Conservation (phyloP, 1,284 basidiomycete species). For the Boletus holoroseus region DNA sequence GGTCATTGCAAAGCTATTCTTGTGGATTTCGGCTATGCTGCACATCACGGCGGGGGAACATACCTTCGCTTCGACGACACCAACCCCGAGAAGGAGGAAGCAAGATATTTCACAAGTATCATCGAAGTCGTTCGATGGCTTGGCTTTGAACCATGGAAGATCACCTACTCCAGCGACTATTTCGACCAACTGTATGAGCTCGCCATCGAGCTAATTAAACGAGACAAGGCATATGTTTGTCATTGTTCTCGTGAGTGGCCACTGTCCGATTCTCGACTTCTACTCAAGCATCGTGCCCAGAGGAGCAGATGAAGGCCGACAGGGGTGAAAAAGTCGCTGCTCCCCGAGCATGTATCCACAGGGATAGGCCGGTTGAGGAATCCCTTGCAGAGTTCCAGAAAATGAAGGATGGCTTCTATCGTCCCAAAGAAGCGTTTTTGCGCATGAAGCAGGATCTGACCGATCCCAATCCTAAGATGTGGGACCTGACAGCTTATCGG, state of each 20-base stretch:
- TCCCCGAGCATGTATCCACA: conserved; percentile 83
- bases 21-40: conserved; percentile 96
- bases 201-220: conserved; percentile 86
- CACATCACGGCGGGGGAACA: conserved; percentile 83
- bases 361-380: conserved; percentile 78
- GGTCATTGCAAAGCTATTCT: conserved; percentile 99
- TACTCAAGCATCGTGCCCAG: conserved; percentile 37
- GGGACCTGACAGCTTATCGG: conserved; percentile 97
- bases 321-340: conserved; percentile 77
- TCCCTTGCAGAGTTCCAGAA: conserved; percentile 85
- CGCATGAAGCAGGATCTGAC: conserved; percentile 97
- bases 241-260: conserved; percentile 81
- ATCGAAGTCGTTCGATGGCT: conserved; percentile 95
- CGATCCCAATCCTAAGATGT: conserved; percentile 98
- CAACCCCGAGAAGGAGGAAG: conserved; percentile 98
- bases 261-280: not conserved
- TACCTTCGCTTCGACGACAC: conserved; percentile 98
- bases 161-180: conserved; percentile 99
- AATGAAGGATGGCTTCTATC: conserved; percentile 91
- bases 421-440: conserved; percentile 85
- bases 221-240: conserved; percentile 93
- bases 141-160: conserved; percentile 97
- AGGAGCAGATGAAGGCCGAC: conserved; percentile 87
- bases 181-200: conserved; percentile 87
- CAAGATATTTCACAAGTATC: conserved; percentile 93